Evolutionary conservation across 495 filamentous ascomycete species (phyloP), one percentile per base, ranked within the genome.

Genomic region (Aspergillus funiculosus): DNA sequence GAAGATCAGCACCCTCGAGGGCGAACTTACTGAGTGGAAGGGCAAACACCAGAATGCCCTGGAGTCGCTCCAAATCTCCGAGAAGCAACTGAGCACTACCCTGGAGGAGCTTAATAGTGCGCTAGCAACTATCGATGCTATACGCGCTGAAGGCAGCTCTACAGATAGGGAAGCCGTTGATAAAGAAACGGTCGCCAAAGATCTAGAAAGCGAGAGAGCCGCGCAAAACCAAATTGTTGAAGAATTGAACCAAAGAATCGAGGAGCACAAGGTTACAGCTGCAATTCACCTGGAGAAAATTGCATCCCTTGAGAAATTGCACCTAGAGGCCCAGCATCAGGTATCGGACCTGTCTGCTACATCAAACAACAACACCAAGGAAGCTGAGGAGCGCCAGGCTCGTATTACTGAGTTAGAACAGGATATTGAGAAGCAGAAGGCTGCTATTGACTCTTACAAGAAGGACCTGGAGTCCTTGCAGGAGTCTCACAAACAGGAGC

Each of bases 11-110:
- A 72, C 78, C 25, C 76, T 98, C n/a, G 77, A 94, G 63, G 63
- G 69, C 3, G 89, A 97, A 52, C 74, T 95, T 19, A 69, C 67
- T 4, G 68, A 76, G 43, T 92, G 87, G 83, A 79, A 92, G 61
- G 65, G 62, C 24, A 86, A 83, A 63, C 89, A 97, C 60, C 69
- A 82, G 44, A 64, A 65, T 42, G 80, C 85, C 1, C 62, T 95
- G 18, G 75, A 83, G 29, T 79, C 81, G 5, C 77, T 95, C 68
- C 79, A 89, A 51, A 61, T 69, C 8, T 85, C 85, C 0, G 88
- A 95, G 67, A 71, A 76, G 36, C 71, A 85, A 52, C 79, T 96
- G 51, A 72, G 80, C 37, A 67, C 75, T 27, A 89, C 83, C 2
- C 82, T 94, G 25, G 66, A 64, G 2, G 81, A 88, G 15, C 75